These are phyloP conservation scores for Gossypium mustelinum DNA, from an alignment of 345 rosid species.

Conservation along the genomic window DNA sequence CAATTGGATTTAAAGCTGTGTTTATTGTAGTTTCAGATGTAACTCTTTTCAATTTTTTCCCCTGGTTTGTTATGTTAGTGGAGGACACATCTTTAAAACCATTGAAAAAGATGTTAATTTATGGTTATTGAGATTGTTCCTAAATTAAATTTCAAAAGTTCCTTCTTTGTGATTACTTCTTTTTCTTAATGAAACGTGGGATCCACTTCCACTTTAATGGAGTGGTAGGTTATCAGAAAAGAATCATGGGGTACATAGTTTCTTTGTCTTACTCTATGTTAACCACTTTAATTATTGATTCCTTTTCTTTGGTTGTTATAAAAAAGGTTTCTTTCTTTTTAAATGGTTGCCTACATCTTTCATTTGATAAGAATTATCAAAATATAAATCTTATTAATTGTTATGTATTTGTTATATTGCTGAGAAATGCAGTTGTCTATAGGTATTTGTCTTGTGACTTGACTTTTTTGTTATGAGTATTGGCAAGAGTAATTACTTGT, in stretches of 20 bases:
- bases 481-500: not conserved
- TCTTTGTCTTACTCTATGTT: not conserved
- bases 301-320: not conserved
- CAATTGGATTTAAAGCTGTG: slow-evolving; percentile 10
- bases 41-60: not conserved
- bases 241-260: not conserved
- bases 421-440: not conserved
- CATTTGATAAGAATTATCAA: not conserved
- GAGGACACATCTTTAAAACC: slow-evolving; percentile 18
- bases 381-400: not conserved
- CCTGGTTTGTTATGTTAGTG: slow-evolving; percentile 10
- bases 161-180: not conserved
- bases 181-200: slow-evolving; percentile 6
- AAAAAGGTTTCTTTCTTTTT: not conserved
- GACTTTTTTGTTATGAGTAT: not conserved
- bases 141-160: slow-evolving; percentile 7
- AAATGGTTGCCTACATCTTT: not conserved
- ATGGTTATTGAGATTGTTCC: not conserved
- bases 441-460: not conserved
- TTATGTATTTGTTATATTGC: not conserved
- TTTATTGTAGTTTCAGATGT: not conserved
- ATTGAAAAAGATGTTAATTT: slow-evolving; percentile 5
- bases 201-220: slow-evolving; percentile 11
- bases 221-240: not conserved
- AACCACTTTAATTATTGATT: slow-evolving; percentile 2